These are phyloP conservation scores for Pugionium cornutum DNA, from an alignment of 345 rosid genomes.

Conservation along the genomic window DNA sequence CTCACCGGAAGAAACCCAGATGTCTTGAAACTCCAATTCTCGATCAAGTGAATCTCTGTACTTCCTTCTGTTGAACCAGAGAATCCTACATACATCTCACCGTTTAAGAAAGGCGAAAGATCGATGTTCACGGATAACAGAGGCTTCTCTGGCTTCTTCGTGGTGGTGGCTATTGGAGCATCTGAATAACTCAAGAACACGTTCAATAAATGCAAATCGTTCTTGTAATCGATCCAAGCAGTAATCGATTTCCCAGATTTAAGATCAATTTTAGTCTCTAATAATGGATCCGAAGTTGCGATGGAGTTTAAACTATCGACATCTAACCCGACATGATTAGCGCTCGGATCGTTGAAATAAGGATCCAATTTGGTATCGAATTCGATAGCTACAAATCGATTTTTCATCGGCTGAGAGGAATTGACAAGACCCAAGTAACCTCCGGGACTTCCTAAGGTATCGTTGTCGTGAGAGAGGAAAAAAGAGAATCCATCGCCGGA, in stretches of 20 bases:
- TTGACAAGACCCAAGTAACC: conserved; percentile 82
- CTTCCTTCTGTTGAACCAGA: conserved; percentile 96
- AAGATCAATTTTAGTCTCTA: conserved; percentile 53
- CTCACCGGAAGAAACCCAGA: conserved; percentile 63
- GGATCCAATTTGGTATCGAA: conserved; percentile 76
- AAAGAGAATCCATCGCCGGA: conserved; percentile 86
- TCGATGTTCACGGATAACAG: conserved; percentile 57
- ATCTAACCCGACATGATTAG: conserved; percentile 77
- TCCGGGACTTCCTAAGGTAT: conserved; percentile 74
- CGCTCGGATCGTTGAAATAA: conserved; percentile 65
- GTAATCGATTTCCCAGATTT: conserved; percentile 75
- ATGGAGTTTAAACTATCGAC: conserved; percentile 69
- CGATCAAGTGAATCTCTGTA: conserved; percentile 77
- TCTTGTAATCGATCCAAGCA: conserved; percentile 90
- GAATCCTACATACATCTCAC: conserved; percentile 71
- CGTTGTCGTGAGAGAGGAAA: conserved; percentile 76
- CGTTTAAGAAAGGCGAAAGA: conserved; percentile 61
- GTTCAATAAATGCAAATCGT: conserved; percentile 52
- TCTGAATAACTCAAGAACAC: conserved; percentile 68
- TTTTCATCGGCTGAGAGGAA: conserved; percentile 68
- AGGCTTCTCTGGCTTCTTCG: conserved; percentile 64
- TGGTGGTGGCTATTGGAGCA: neutral
- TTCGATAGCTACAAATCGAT: conserved; percentile 78
- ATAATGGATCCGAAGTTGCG: conserved; percentile 55
- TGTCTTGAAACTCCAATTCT: conserved; percentile 76